Evolutionary conservation across 2,329 filamentous ascomycete genomes (phyloP), one percentile per base, ranked within the genome.

Genomic region (Sporothrix protearum): DNA sequence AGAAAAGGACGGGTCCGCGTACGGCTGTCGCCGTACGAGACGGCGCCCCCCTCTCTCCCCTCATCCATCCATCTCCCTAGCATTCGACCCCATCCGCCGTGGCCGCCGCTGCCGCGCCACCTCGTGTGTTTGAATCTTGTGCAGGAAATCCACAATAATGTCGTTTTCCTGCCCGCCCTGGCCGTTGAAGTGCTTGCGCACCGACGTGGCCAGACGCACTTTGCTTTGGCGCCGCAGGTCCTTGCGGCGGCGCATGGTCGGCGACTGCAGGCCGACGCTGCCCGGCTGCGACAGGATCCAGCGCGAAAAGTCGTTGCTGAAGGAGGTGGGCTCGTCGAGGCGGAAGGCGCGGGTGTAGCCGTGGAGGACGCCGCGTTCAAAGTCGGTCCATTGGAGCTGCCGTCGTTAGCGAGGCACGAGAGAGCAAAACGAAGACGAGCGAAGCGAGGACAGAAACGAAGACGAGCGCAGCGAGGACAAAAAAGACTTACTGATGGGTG

Each of bases 181-280:
- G 45, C 88, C 89, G 78, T 96, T 96, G 82, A 96, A 96, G 80
- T 96, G 92, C 79, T 93, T 94, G 75, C 92, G 86, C 66, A 94
- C 91, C 1, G 88, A 85, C 75, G 89, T 85, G 9, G 91, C 91
- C 70, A 96, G 83, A 75, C 92, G 87, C 49, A 93, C 89, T 78
- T 92, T 92, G 76, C 86, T 87, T 78, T 94, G 89, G 70, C 91
- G 85, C 69, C 89, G 83, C 76, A 89, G 85, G 63, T 88, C 84
- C 75, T 87, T 88, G 76, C 85, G 86, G 72, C 90, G 83, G 57
- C 89, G 88, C 88, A 94, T 93, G 30, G 91, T 94, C 6, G 92
- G 92, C 19, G 91, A 93, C 80, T 89, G 87, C 73, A 87, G 82
- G 45, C 91, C 92, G 75, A 94, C 89, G 79, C 88, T 85, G 76